Evolutionary conservation across 805 yeast genomes (phyloP).

Genomic region (Ogataea salicorniae): DNA sequence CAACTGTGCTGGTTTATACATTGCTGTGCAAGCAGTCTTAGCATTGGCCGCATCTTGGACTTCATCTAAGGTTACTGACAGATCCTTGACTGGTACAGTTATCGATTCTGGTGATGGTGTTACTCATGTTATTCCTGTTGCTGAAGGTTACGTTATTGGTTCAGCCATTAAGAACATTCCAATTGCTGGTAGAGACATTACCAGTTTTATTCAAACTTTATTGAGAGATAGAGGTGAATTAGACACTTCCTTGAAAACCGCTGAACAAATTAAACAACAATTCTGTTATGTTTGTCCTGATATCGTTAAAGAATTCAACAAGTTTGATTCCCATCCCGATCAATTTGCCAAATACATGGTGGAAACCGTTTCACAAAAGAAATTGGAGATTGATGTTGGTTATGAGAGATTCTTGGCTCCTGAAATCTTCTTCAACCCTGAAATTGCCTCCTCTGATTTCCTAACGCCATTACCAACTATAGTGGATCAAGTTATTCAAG

Average conservation of each 20-base stretch:
- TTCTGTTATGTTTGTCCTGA: conserved; percentile 97
- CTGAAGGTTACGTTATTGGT: conserved; percentile 98
- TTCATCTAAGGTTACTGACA: conserved; percentile 86
- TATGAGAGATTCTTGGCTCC: conserved; percentile 98
- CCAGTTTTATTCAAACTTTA: conserved; percentile 85
- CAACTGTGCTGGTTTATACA: conserved; percentile 97
- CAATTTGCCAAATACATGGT: conserved; percentile 90
- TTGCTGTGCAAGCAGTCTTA: conserved; percentile 97
- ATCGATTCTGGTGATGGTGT: conserved; percentile 99
- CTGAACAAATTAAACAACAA: conserved; percentile 94
- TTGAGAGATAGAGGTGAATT: conserved; percentile 95
- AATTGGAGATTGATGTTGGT: conserved; percentile 82
- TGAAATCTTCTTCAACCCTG: conserved; percentile 98
- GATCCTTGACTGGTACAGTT: conserved; percentile 96
- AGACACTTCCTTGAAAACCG: conserved; percentile 90
- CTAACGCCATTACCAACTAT: conserved; percentile 94
- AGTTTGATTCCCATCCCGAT: conserved; percentile 90
- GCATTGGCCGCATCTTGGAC: conserved; percentile 99
- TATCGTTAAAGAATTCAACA: conserved; percentile 91
- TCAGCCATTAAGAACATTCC: conserved; percentile 97
- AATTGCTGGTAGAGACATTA: conserved; percentile 97
- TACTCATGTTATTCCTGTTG: conserved; percentile 98
- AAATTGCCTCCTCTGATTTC: conserved; percentile 91
- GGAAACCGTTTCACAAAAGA: conserved; percentile 66
- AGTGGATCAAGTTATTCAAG: conserved; percentile 91